Conservation (phyloP, 441 rosid genomes). For the Breynia disticha region DNA sequence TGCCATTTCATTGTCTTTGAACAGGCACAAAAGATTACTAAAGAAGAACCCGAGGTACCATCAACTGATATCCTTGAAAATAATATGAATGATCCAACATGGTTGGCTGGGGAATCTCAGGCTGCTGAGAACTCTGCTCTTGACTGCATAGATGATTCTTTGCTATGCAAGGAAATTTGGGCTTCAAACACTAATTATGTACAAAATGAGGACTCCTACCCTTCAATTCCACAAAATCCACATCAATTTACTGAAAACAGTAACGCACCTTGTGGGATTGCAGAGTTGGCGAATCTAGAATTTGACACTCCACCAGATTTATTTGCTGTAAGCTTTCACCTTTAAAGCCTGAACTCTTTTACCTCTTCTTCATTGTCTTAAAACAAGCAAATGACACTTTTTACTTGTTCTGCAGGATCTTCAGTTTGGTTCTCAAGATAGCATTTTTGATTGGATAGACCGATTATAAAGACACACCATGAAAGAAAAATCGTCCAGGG, state of each 20-base stretch:
- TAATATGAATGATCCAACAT: slow-evolving; percentile 15
- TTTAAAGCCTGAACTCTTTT: background rate
- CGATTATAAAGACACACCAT: slow-evolving; percentile 20
- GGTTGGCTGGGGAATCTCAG: slow-evolving; percentile 70
- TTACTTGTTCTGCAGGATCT: slow-evolving; percentile 33
- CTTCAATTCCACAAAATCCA: slow-evolving; percentile 2
- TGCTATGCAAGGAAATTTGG: slow-evolving; percentile 44
- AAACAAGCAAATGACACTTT: background rate
- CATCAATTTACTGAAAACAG: slow-evolving; percentile 20
- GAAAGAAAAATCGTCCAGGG: background rate
- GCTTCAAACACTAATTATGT: slow-evolving; percentile 19
- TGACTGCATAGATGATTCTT: slow-evolving; percentile 31
- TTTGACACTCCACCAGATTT: slow-evolving; percentile 72
- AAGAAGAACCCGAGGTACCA: slow-evolving; percentile 21
- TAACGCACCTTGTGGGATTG: slow-evolving; percentile 24
- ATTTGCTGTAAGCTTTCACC: slow-evolving; percentile 45
- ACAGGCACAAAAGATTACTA: slow-evolving; percentile 29
- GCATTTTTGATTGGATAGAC: slow-evolving; percentile 58
- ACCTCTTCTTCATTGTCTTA: background rate
- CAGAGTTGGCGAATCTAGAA: slow-evolving; percentile 56
- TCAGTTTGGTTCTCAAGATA: slow-evolving; percentile 68
- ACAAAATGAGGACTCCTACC: slow-evolving; percentile 13
- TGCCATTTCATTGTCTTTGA: slow-evolving; percentile 9
- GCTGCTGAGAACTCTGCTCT: slow-evolving; percentile 32
- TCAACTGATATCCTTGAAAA: slow-evolving; percentile 17